A percentile compares a stretch with the other conserved stretches of the same genome.
phyloP scores from a whole-genome alignment of 2,329 filamentous ascomycete species.

The Colletotrichum horii region DNA sequence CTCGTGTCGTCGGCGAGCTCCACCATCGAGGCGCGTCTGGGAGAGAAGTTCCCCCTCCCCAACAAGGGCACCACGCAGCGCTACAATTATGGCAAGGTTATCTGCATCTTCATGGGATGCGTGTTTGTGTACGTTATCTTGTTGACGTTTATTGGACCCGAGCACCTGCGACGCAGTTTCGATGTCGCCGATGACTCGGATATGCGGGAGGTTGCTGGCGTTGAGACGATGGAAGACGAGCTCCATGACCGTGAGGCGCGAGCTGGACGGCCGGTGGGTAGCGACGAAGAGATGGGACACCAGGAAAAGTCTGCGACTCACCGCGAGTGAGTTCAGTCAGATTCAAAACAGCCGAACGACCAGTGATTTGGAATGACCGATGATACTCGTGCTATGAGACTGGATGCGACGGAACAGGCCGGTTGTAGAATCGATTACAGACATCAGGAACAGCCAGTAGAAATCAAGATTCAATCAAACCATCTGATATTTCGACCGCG shows the following conservation, averaged over 20 bases:
- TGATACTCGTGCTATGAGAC: neutral
- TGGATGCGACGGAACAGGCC: neutral
- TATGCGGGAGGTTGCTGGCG: conserved; percentile 49
- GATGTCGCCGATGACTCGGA: conserved; percentile 55
- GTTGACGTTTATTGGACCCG: conserved; percentile 67
- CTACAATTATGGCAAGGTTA: conserved; percentile 82
- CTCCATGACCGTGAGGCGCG: neutral
- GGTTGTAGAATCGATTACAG: neutral
- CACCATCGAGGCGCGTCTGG: conserved; percentile 78
- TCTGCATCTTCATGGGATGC: conserved; percentile 90
- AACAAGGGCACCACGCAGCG: conserved; percentile 53
- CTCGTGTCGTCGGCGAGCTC: conserved; percentile 72
- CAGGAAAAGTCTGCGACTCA: conserved; percentile 20
- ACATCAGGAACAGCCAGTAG: neutral
- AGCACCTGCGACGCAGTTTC: conserved; percentile 57
- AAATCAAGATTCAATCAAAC: neutral
- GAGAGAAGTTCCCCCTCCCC: conserved; percentile 75
- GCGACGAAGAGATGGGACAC: conserved; percentile 14
- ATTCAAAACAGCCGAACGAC: neutral
- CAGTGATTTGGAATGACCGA: neutral
- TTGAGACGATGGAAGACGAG: conserved; percentile 31
- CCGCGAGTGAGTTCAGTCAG: neutral
- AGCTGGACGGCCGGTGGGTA: neutral
- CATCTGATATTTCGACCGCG: neutral
- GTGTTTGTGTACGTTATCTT: conserved; percentile 71